Base-by-base conservation (phyloP, 1,284 basidiomycete genomes). In the Somion occarium region DNA sequence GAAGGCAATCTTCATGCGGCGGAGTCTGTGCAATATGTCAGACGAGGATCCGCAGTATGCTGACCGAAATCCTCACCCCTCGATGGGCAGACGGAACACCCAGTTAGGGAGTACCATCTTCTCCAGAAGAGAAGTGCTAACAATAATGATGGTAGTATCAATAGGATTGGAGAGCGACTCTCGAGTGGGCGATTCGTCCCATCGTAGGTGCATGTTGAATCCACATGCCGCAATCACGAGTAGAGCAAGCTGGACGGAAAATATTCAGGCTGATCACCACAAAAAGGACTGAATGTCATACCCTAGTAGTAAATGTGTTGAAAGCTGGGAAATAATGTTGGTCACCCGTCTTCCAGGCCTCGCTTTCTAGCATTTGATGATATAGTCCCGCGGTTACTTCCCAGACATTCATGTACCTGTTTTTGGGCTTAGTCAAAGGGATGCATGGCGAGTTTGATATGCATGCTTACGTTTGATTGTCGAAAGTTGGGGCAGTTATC, bases 11-110 rank as follows among this genome's bases (percentile, higher is more conserved):
- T 55, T 53, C 3, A 53, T 23, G 2, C 38, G 27, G n/a, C 23
- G 45, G 20, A 54, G 34, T 13, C 55, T 54, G 30, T 37, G 26
- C 3, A 5, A 30, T 44, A 39, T 22, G 48, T n/a, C 1, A 37
- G 26, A n/a, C 43, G 5, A 13, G 11, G 11, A 25, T n/a, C 38
- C 5, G n/a, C 34, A 18, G 9, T 19, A 15, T 19, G 24, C 12
- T 19, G 3, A 37, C 23, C 15, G 24, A 38, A 38, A 44, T 13
- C n/a, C 51, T 20, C 39, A 55, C 59, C 19, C 47, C 30, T 53
- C 38, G 18, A 56, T 53, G 3, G 58, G 56, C 1, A 56, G 45
- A 19, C 37, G 46, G 48, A 50, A 58, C 1, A 53, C 44, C 55
- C 53, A 58, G 1, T 20, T 13, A 4, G 49, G 53, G 4, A 54